Conservation (phyloP, 2,329 filamentous ascomycete genomes). For the Penicillium aurantiogriseum region DNA sequence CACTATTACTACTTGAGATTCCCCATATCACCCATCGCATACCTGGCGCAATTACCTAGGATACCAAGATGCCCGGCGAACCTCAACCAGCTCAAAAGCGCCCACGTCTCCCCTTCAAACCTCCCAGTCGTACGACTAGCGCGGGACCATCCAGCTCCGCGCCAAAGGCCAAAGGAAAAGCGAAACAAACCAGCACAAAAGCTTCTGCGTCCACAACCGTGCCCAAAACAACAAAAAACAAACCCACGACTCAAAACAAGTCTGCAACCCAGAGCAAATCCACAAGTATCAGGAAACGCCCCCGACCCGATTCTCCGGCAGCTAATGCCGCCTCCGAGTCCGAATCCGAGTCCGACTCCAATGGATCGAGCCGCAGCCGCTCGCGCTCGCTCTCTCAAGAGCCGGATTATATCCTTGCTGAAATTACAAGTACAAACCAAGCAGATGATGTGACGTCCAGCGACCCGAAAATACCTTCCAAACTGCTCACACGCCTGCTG, state of each 20-base stretch:
- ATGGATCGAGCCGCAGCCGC: conserved; percentile 13
- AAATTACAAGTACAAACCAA: conserved; percentile 37
- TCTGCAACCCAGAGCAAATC: conserved; percentile 13
- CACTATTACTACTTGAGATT: not conserved
- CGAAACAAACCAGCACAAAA: conserved; percentile 16
- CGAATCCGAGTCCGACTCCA: conserved; percentile 22
- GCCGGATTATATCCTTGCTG: conserved; percentile 50
- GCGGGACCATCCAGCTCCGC: conserved; percentile 24
- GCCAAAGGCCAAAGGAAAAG: conserved; percentile 22
- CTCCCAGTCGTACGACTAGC: conserved; percentile 37
- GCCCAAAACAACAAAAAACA: conserved; percentile 3
- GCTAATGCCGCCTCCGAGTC: conserved; percentile 12
- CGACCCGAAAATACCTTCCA: conserved; percentile 61
- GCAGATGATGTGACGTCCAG: conserved; percentile 33
- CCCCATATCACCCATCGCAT: not conserved
- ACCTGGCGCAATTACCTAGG: not conserved
- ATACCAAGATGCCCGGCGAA: conserved; percentile 29
- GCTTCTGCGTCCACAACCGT: conserved; percentile 8
- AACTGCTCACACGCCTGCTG: conserved; percentile 72
- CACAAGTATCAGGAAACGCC: conserved; percentile 13
- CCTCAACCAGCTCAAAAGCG: conserved; percentile 36
- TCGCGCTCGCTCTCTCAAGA: conserved; percentile 34
- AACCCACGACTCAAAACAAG: conserved; percentile 9
- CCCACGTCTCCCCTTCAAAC: conserved; percentile 45
- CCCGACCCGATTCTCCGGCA: conserved; percentile 14